These are phyloP conservation scores for Ascochyta koolunga DNA, from an alignment of 2,329 filamentous ascomycete genomes.

Conservation along the genomic window DNA sequence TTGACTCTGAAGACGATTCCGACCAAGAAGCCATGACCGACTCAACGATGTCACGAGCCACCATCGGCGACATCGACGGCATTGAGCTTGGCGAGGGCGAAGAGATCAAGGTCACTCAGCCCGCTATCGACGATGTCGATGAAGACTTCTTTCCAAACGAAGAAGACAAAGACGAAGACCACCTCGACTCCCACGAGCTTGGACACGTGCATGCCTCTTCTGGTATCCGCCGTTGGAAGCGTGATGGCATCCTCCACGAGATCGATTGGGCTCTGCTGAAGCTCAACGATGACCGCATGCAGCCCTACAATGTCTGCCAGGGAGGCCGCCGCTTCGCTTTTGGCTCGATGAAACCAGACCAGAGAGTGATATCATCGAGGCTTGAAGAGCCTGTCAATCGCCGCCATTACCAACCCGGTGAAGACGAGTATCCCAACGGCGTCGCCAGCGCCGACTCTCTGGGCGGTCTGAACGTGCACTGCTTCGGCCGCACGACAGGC, in stretches of 20 bases:
- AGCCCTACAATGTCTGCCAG: slow-evolving; percentile 74
- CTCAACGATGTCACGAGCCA: slow-evolving; percentile 38
- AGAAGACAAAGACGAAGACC: slow-evolving; percentile 76
- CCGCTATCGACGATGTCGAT: slow-evolving; percentile 84
- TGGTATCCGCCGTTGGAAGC: slow-evolving; percentile 77
- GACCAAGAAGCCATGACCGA: slow-evolving; percentile 38
- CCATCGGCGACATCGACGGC: slow-evolving; percentile 73
- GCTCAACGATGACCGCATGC: slow-evolving; percentile 73
- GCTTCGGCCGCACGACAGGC: slow-evolving; percentile 85
- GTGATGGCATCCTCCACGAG: slow-evolving; percentile 79
- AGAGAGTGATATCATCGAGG: slow-evolving; percentile 38
- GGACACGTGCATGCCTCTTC: slow-evolving; percentile 89
- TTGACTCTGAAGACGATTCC: slow-evolving; percentile 41
- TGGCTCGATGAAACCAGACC: slow-evolving; percentile 30
- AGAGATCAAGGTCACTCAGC: slow-evolving; percentile 84
- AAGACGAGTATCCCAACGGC: slow-evolving; percentile 59
- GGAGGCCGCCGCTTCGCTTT: slow-evolving; percentile 52
- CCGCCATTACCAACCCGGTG: slow-evolving; percentile 41
- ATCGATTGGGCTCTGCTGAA: slow-evolving; percentile 95
- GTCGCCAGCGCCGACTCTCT: slow-evolving; percentile 67
- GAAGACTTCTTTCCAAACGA: slow-evolving; percentile 80
- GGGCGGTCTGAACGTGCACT: slow-evolving; percentile 80
- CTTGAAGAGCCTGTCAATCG: slow-evolving; percentile 45
- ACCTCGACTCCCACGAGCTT: slow-evolving; percentile 79
- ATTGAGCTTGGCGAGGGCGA: slow-evolving; percentile 76